Evolutionary conservation across 2,329 filamentous ascomycete species (phyloP).

Genomic region (Aspergillus fumigatus): DNA sequence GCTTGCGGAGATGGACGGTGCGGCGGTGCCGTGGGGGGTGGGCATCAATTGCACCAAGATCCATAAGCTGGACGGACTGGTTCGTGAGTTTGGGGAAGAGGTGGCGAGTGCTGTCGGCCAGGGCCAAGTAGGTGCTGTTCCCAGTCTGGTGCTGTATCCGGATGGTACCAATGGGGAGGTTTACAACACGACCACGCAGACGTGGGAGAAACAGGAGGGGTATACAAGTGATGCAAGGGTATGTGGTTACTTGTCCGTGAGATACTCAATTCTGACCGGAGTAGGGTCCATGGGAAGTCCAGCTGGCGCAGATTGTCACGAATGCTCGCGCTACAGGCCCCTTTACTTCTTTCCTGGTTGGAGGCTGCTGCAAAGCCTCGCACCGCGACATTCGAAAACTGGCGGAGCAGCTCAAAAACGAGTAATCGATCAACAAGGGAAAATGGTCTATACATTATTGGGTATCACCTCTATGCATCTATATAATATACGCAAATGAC

Average conservation of each 20-base stretch:
- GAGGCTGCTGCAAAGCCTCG: slow-evolving; percentile 45
- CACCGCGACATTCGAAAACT: slow-evolving; percentile 33
- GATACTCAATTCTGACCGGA: slow-evolving; percentile 9
- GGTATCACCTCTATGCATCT: slow-evolving; percentile 12
- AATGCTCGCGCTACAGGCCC: slow-evolving; percentile 23
- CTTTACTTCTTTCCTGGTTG: slow-evolving; percentile 35
- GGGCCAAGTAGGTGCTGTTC: slow-evolving; percentile 17
- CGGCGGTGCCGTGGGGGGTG: slow-evolving; percentile 53
- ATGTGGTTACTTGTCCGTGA: background rate
- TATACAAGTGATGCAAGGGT: slow-evolving; percentile 17
- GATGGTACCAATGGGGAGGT: slow-evolving; percentile 65
- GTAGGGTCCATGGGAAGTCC: slow-evolving; percentile 34
- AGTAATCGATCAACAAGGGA: background rate
- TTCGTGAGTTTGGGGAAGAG: slow-evolving; percentile 36
- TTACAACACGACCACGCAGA: slow-evolving; percentile 60
- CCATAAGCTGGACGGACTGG: slow-evolving; percentile 24
- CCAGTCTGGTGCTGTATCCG: slow-evolving; percentile 60
- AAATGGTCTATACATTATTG: slow-evolving; percentile 7
- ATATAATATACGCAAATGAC: slow-evolving; percentile 14
- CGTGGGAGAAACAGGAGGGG: slow-evolving; percentile 46
- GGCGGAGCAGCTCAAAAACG: slow-evolving; percentile 13
- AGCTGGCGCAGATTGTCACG: slow-evolving; percentile 31
- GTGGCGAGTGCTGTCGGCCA: slow-evolving; percentile 10
- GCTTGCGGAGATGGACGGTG: slow-evolving; percentile 19
- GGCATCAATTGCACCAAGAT: slow-evolving; percentile 62